Evolutionary conservation across 1,139 yeast genomes (phyloP).

Genomic region (Kluyveromyces sp.): DNA sequence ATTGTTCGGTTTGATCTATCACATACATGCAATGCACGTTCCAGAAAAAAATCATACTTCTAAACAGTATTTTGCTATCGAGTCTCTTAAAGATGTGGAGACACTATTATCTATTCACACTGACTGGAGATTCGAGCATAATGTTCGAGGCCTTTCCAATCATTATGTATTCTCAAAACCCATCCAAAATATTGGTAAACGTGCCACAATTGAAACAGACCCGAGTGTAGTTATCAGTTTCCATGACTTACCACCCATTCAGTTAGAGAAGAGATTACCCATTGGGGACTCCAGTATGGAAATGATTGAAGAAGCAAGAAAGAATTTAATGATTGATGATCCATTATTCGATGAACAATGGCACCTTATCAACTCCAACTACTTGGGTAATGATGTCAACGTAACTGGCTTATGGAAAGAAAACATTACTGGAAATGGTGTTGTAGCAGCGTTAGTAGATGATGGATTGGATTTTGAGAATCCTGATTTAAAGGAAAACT

Average conservation of each 20-base stretch:
- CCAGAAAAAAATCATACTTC: conserved; percentile 31
- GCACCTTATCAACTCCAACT: conserved; percentile 71
- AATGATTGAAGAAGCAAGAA: conserved; percentile 37
- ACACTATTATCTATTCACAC: conserved; percentile 34
- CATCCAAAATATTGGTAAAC: conserved; percentile 9
- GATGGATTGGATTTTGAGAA: conserved; percentile 87
- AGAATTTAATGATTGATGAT: conserved; percentile 61
- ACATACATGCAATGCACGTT: conserved; percentile 12
- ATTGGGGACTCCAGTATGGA: conserved; percentile 42
- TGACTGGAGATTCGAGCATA: conserved; percentile 48
- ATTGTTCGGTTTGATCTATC: not conserved
- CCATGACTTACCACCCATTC: conserved; percentile 44
- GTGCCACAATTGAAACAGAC: conserved; percentile 13
- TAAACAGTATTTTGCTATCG: conserved; percentile 50
- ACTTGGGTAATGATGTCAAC: conserved; percentile 80
- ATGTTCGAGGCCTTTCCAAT: conserved; percentile 47
- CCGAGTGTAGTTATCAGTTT: conserved; percentile 35
- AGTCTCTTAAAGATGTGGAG: conserved; percentile 32
- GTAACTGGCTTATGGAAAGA: conserved; percentile 81
- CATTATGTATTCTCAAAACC: conserved; percentile 51
- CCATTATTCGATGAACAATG: conserved; percentile 80
- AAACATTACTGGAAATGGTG: conserved; percentile 73
- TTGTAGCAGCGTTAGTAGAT: conserved; percentile 83
- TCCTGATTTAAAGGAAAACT: conserved; percentile 63
- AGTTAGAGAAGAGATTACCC: conserved; percentile 41